These are phyloP conservation scores for Cucumis melo DNA, from an alignment of 306 rosid genomes.

Conservation along the genomic window DNA sequence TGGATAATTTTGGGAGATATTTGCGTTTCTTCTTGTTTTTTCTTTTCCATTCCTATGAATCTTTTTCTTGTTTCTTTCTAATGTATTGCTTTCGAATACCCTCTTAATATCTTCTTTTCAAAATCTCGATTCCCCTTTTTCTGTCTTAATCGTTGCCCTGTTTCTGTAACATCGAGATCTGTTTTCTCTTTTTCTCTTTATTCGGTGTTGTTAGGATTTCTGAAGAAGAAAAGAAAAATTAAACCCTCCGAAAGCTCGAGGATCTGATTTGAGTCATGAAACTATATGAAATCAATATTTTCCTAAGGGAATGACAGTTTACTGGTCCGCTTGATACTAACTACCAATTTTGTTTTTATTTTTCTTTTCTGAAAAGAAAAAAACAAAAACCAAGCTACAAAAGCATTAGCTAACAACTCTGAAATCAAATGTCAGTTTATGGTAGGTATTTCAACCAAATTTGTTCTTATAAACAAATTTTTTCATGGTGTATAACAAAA, in stretches of 20 bases:
- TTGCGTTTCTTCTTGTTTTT: background rate
- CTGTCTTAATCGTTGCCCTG: background rate
- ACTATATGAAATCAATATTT: too few relatives aligned
- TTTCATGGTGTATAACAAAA: too few relatives aligned
- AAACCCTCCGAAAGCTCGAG: background rate
- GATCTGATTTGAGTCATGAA: slow-evolving; percentile 15
- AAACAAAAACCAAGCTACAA: too few relatives aligned
- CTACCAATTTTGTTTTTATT: too few relatives aligned
- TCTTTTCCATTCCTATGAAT: background rate
- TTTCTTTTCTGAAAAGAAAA: too few relatives aligned
- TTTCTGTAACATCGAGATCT: background rate
- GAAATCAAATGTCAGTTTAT: too few relatives aligned
- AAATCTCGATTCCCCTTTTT: background rate
- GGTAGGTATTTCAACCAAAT: too few relatives aligned
- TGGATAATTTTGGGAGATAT: slow-evolving; percentile 2
- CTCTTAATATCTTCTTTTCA: background rate
- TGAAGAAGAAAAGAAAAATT: background rate
- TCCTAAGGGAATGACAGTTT: too few relatives aligned
- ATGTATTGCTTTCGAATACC: background rate
- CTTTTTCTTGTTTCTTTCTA: background rate
- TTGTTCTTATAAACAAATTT: too few relatives aligned
- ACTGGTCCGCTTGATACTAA: too few relatives aligned
- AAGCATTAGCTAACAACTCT: too few relatives aligned
- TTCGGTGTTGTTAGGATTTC: background rate
- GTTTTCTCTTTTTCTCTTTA: background rate